These are phyloP conservation scores for Scytalidium sp. DNA, from an alignment of 2,329 filamentous ascomycete species.

Conservation along the genomic window DNA sequence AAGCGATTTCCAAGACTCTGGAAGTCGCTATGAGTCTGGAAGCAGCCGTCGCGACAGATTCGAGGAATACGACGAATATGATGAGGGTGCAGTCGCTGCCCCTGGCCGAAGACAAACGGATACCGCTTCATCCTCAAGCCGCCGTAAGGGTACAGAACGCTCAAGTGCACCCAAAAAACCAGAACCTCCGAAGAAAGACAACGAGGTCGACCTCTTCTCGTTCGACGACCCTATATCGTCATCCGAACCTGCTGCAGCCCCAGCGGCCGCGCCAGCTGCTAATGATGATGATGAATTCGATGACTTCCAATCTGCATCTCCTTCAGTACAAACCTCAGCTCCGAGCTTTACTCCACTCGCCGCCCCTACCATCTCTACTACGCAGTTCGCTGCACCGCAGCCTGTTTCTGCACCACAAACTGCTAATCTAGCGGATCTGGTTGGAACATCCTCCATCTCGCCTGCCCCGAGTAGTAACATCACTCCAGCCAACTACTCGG, in stretches of 20 bases:
- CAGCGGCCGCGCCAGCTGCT: slow-evolving; percentile 37
- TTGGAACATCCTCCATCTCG: slow-evolving; percentile 77
- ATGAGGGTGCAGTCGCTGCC: slow-evolving; percentile 65
- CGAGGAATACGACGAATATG: slow-evolving; percentile 96
- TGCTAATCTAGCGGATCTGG: slow-evolving; percentile 75
- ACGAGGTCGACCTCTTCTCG: slow-evolving; percentile 89
- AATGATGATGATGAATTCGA: slow-evolving; percentile 70
- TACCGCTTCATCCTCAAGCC: slow-evolving; percentile 16
- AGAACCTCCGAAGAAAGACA: slow-evolving; percentile 76
- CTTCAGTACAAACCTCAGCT: slow-evolving; percentile 43
- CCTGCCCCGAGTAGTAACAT: slow-evolving; percentile 59
- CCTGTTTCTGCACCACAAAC: slow-evolving; percentile 82
- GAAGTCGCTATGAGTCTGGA: slow-evolving; percentile 20
- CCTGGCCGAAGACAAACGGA: slow-evolving; percentile 33
- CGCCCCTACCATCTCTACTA: slow-evolving; percentile 50
- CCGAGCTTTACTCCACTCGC: slow-evolving; percentile 35
- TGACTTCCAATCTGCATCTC: slow-evolving; percentile 88
- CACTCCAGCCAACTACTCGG: slow-evolving; percentile 60
- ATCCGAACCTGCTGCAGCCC: slow-evolving; percentile 38
- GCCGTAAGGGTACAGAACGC: slow-evolving; percentile 39
- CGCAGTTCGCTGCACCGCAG: slow-evolving; percentile 78
- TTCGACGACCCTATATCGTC: slow-evolving; percentile 73
- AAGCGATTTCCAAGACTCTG: slow-evolving; percentile 65
- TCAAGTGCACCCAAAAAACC: slow-evolving; percentile 60
- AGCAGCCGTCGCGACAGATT: slow-evolving; percentile 68